Base-by-base conservation (phyloP, 202 grass and related monocot species). In the Setaria italica region DNA sequence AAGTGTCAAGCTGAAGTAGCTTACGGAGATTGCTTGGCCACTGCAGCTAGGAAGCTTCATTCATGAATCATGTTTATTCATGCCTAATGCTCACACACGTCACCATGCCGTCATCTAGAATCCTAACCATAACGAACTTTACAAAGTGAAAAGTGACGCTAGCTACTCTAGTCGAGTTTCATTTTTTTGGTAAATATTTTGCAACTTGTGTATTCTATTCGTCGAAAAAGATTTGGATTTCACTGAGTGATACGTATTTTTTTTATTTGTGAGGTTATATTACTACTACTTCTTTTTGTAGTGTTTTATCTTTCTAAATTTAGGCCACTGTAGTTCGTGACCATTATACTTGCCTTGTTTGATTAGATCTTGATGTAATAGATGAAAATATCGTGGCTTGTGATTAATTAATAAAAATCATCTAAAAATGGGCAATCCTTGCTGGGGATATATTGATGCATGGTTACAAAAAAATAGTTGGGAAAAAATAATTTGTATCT, bases 61-160 rank as follows among this genome's bases (percentile, higher is more conserved):
- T 17, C 29, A 50, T 58, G 76, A 4, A 41, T 41, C 39, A 69
- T 80, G 51, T 79, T 82, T 46, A 82, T 47, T 70, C 51, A n/a
- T 45, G 54, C 39, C 41, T 77, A 2, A 48, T 8, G 49, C 25
- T 47, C 50, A 43, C 41, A 70, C 15, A 34, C 42, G 67, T 72
- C 80, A 72, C 41, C 19, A 33, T 82, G 41, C 41, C 32, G 54
- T 59, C 41, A 25, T 14, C 67, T 20, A 46, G 39, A 60, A 48
- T 64, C 80, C 84, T 83, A 62, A 80, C 67, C 51, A 84, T 84
- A 90, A 88, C 84, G 35, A 72, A 80, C 43, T 17, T 50, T 16
- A 63, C 48, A 84, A 57, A 80, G 25, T 29, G 74, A 83, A 14
- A 72, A 60, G 37, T 72, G 67, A 47, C 50, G 19, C 5, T 63